A percentile compares a stretch with the other conserved stretches of the same genome.
These are phyloP conservation scores for Acacia confusa DNA, from an alignment of 306 rosid genomes.

Conservation along the genomic window DNA sequence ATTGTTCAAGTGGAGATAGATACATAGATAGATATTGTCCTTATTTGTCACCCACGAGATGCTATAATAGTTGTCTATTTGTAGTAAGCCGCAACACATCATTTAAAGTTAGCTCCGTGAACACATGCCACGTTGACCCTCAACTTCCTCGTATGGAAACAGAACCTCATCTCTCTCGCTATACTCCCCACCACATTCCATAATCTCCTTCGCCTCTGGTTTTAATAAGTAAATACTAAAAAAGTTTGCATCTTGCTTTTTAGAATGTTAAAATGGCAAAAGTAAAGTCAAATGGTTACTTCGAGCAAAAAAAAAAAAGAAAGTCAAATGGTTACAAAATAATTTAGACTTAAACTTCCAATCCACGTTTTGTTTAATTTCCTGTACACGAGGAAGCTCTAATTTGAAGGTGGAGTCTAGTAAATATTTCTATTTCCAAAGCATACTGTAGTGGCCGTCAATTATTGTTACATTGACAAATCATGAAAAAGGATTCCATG, in stretches of 20 bases:
- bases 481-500: background rate
- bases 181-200: background rate
- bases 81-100: slow-evolving; percentile 22
- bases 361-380: background rate
- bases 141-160: slow-evolving; percentile 10
- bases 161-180: background rate
- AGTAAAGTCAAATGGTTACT: background rate
- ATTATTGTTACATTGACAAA: slow-evolving; percentile 1
- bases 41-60: slow-evolving; percentile 9
- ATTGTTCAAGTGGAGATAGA: background rate
- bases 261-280: background rate
- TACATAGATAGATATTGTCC: background rate
- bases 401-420: slow-evolving; percentile 2
- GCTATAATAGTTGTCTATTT: slow-evolving; percentile 7
- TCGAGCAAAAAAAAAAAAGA: too few species aligned
- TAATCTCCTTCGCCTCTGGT: background rate
- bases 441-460: slow-evolving; percentile 2
- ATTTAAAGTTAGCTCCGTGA: slow-evolving; percentile 29
- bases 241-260: background rate
- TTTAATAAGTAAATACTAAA: background rate
- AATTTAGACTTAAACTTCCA: background rate
- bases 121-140: slow-evolving; percentile 27
- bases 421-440: background rate
- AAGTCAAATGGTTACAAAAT: background rate
- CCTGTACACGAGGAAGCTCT: background rate